phyloP scores from a whole-genome alignment of 2,329 filamentous ascomycete species.

The Lachnellula willkommii region DNA sequence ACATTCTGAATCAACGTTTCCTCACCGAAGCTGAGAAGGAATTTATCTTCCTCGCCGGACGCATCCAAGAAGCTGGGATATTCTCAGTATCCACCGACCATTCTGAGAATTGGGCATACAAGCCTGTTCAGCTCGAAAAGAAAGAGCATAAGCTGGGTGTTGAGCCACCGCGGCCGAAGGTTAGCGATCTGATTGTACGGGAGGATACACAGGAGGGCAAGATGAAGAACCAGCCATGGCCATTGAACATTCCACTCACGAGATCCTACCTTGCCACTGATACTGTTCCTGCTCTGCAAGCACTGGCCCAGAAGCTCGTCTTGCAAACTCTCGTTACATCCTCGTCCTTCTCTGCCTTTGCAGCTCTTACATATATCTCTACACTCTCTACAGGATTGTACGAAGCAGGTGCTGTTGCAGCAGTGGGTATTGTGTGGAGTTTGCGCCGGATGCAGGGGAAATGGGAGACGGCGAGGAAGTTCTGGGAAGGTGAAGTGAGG shows the following conservation, averaged over 20 bases:
- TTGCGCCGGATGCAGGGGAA: constrained; percentile 54
- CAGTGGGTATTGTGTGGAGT: constrained; percentile 56
- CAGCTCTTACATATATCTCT: constrained; percentile 52
- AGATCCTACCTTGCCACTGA: constrained; percentile 61
- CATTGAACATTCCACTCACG: constrained; percentile 65
- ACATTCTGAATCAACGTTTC: constrained; percentile 73
- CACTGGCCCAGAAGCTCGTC: constrained; percentile 68
- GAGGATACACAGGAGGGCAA: constrained; percentile 13
- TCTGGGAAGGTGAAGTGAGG: constrained; percentile 62
- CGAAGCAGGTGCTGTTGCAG: constrained; percentile 57
- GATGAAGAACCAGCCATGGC: constrained; percentile 49
- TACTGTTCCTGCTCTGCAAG: constrained; percentile 66
- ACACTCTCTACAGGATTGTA: constrained; percentile 49
- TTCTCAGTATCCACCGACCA: constrained; percentile 3
- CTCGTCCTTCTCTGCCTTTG: constrained; percentile 51
- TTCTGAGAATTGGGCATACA: constrained; percentile 25
- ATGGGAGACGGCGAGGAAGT: constrained; percentile 55
- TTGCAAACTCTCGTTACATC: constrained; percentile 68
- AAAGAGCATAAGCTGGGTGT: constrained; percentile 9
- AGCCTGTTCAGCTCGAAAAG: constrained; percentile 7
- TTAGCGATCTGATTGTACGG: constrained; percentile 18
- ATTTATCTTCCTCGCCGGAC: constrained; percentile 76
- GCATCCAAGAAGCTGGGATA: constrained; percentile 61
- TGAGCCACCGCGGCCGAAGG: constrained; percentile 13
- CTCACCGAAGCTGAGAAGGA: constrained; percentile 72